Base-by-base conservation (phyloP, 2,329 filamentous ascomycete genomes). In the Penicillium capsulatum region DNA sequence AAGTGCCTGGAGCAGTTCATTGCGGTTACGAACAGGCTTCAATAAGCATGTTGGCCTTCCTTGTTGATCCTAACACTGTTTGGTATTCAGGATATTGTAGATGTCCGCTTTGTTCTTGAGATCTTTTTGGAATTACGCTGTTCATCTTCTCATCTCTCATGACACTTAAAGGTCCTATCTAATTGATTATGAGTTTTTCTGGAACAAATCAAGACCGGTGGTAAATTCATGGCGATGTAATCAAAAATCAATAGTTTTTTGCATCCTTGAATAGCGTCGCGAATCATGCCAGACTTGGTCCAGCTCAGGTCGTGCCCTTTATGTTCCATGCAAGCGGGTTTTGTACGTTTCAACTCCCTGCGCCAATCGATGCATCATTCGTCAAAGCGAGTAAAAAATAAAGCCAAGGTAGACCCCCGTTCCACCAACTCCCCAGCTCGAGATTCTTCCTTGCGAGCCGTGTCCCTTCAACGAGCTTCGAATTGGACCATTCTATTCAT, bases 401-500 rank as follows among this genome's bases (percentile, higher is more conserved):
- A 16, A 33, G 33, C 27, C 34, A 31, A 42, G 20, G 30, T 31
- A 30, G 31, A 38, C 20, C 29, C 34, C 22, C n/a, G 22, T 44
- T 35, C 38, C 40, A 27, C 41, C 44, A 44, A 45, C 43, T 47
- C 40, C 38, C 6, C 38, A 33, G n/a, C 17, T 13, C 24, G 36
- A 26, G 29, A 38, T 15, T 16, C 26, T 7, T 28, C 26, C 9
- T 4, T 4, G 10, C 26, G 9, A 11, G 26, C 9, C 11, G 26
- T n/a, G 17, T 10, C 33, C 14, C 6, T 48, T 75, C 68, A 97
- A 69, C 91, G 80, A 36, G 92, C 92, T 74, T 98, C 90, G 60
- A 98, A 97, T 71, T 98, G 92, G 36, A 97, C 90, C 90, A 97
- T 96, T 61, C 91, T 94, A 55, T 39, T 40, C 3, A 31, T 13